phyloP scores from a whole-genome alignment of 2,329 filamentous ascomycete genomes.

The Didymella keratinophila region DNA sequence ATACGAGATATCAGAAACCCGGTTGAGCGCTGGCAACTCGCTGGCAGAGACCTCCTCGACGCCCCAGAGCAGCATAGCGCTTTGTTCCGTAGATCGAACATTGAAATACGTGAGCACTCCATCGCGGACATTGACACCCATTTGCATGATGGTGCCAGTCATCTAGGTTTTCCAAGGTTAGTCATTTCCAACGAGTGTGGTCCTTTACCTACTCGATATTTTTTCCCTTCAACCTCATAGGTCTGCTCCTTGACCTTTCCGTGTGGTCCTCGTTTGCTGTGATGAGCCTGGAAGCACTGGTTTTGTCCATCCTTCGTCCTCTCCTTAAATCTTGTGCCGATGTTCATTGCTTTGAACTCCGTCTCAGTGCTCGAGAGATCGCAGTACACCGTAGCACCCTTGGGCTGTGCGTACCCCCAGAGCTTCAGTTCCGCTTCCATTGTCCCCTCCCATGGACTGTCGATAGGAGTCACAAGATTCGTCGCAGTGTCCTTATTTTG shows the following conservation, averaged over 20 bases:
- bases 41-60: neutral
- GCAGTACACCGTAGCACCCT: neutral
- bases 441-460: conserved; percentile 11
- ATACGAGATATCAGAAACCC: conserved; percentile 13
- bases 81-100: conserved; percentile 2
- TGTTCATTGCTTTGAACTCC: neutral
- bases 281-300: conserved; percentile 2
- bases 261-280: neutral
- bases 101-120: conserved; percentile 12
- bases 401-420: conserved; percentile 11
- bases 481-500: conserved; percentile 10
- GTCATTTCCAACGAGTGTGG: neutral
- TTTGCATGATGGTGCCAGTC: conserved; percentile 4
- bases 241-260: neutral
- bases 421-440: conserved; percentile 6
- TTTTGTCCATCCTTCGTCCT: conserved; percentile 1
- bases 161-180: neutral
- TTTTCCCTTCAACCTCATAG: conserved; percentile 1
- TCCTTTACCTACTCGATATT: neutral
- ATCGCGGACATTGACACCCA: conserved; percentile 13
- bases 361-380: neutral
- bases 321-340: conserved; percentile 5
- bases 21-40: conserved; percentile 8
- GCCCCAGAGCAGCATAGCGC: neutral
- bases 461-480: conserved; percentile 1